Percentiles rank a stretch among this genome's conserved stretches.
phyloP scores from a whole-genome alignment of 2,329 filamentous ascomycete genomes.

The Colletotrichum liriopes region DNA sequence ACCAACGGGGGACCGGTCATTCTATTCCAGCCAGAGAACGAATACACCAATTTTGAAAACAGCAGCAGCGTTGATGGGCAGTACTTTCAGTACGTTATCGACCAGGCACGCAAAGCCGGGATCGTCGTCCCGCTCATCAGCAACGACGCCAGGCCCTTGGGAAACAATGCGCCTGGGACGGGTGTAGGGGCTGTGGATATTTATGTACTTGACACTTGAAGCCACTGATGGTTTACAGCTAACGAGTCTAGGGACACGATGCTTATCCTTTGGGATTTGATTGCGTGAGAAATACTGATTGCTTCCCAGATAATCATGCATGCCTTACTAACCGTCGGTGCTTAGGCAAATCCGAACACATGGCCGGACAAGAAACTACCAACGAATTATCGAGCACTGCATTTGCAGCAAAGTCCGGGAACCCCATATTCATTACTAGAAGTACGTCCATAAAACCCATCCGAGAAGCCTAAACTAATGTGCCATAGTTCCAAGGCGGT shows the following conservation, averaged over 20 bases:
- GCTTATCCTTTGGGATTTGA: conserved; percentile 74
- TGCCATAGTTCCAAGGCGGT: conserved; percentile 75
- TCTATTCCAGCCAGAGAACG: conserved; percentile 86
- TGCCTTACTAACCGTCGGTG: background rate
- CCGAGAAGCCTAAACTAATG: background rate
- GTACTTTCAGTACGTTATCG: conserved; percentile 80
- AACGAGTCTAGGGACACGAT: conserved; percentile 61
- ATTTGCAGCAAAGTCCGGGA: conserved; percentile 67
- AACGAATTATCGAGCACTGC: conserved; percentile 62
- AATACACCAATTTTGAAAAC: conserved; percentile 74
- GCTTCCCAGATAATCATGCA: background rate
- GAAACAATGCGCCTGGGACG: conserved; percentile 76
- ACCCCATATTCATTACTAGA: conserved; percentile 76
- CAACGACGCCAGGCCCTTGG: conserved; percentile 77
- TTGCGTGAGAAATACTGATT: conserved; percentile 56
- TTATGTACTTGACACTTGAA: conserved; percentile 52
- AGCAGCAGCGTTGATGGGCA: conserved; percentile 67
- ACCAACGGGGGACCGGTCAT: conserved; percentile 88
- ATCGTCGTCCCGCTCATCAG: conserved; percentile 82
- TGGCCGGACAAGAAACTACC: conserved; percentile 51
- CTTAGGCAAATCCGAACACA: conserved; percentile 60
- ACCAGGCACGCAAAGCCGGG: conserved; percentile 77
- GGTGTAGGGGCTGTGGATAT: conserved; percentile 59
- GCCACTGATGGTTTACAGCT: background rate
- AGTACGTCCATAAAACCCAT: conserved; percentile 48